Evolutionary conservation across 352 stramenopile species (phyloP), one percentile per base, ranked within the genome.

Genomic region (Lagenidium giganteum): DNA sequence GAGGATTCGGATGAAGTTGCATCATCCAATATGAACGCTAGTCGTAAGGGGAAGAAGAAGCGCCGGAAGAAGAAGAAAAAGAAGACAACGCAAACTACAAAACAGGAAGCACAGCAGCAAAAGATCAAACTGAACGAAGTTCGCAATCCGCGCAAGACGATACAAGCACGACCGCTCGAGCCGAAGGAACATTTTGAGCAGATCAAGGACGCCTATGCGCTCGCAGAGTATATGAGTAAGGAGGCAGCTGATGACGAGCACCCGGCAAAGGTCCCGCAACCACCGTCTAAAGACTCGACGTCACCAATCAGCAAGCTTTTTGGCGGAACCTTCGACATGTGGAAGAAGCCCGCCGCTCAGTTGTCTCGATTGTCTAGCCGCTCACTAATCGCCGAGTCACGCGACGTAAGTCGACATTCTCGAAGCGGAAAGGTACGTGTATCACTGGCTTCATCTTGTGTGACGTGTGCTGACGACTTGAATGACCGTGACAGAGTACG

Each of bases 131-230:
- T 83, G 13, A 72, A 84, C 35, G 68, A 78, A 11, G 26, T 81
- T 1, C 41, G 51, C 21, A 18, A 22, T 8, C 39, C 40, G 0
- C 67, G 63, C 34, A 59, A 64, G 26, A 36, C 61, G 27, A 50
- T 14, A 26, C 54, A 23, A 34, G 46, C 16, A 49, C 58, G 27
- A 48, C 29, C 16, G 36, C 57, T 3, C 31, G 54, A 30, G 51
- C 41, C 51, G 30, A 61, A 72, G n/a, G 46, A 52, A 12, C 46
- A 77, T 21, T 79, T 75, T 54, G 66, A 79, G 24, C 47, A 75
- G 39, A 74, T 77, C 49, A 75, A 74, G 33, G 64, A 70, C 21
- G 66, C 66, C 4, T 79, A 77, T 20, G 42, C 64, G 1, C 39
- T 83, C 7, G 55, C 59, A 12, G 57, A 79, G 29, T 56, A 52